Evolutionary conservation across 192 early-diverging fungal genomes (phyloP).

Genomic region (Podila verticillata): DNA sequence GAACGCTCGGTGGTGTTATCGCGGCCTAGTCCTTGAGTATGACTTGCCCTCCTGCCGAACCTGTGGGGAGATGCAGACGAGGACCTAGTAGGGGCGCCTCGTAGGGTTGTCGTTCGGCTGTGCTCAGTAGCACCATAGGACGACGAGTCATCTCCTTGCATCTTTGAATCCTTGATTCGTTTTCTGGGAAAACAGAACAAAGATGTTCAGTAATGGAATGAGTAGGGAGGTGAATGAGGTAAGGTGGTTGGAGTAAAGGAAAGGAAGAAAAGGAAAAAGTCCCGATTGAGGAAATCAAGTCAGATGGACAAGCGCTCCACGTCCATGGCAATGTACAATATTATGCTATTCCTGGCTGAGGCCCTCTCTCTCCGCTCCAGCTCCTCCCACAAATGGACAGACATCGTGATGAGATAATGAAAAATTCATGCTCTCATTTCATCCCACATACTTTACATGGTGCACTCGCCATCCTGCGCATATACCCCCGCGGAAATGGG

Average conservation of each 20-base stretch:
- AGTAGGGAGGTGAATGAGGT: neutral
- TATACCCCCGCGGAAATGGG: neutral
- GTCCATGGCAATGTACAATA: neutral
- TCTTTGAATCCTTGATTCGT: neutral
- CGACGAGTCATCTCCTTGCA: conserved; percentile 24
- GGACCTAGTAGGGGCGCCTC: neutral
- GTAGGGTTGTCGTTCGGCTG: conserved; percentile 6
- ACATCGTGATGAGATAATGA: no score
- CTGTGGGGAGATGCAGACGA: neutral
- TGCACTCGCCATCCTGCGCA: no score
- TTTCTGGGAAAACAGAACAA: neutral
- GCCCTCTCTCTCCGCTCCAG: no score
- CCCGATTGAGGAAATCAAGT: no score
- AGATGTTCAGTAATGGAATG: neutral
- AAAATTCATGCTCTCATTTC: no score
- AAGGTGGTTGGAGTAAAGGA: neutral
- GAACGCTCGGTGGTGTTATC: conserved; percentile 5
- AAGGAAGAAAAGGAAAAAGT: neutral
- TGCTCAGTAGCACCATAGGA: conserved; percentile 16
- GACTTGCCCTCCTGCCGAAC: neutral
- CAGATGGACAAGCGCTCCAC: no score
- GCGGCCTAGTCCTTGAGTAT: no score
- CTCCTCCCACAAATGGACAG: no score
- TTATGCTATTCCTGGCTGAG: no score
- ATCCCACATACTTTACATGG: no score